phyloP scores from a whole-genome alignment of 176 grass and related monocot genomes.

The Carex parvula region DNA sequence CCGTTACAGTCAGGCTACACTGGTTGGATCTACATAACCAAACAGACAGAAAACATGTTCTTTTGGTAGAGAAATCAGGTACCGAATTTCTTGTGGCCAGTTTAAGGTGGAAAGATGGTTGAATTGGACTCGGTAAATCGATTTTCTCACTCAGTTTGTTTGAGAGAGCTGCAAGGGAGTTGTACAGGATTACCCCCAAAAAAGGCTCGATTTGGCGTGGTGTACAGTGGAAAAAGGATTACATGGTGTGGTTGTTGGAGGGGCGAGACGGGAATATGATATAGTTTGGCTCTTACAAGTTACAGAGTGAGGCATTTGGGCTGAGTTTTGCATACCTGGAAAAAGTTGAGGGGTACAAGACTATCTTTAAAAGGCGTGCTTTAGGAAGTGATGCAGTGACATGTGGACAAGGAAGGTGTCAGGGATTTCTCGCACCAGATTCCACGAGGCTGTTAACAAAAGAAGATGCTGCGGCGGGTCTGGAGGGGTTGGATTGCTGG shows the following conservation, averaged over 20 bases:
- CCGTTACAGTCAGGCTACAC: conserved; percentile 36
- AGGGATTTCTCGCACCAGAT: conserved; percentile 66
- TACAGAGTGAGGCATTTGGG: conserved; percentile 47
- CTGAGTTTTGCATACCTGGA: conserved; percentile 77
- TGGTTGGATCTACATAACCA: conserved; percentile 64
- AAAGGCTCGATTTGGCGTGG: conserved; percentile 80
- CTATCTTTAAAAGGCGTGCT: conserved; percentile 60
- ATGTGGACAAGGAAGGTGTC: conserved; percentile 37
- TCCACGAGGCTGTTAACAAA: conserved; percentile 49
- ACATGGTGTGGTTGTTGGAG: neutral
- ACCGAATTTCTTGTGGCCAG: conserved; percentile 43
- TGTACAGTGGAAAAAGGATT: conserved; percentile 33
- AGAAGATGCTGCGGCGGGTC: conserved; percentile 28
- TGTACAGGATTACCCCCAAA: conserved; percentile 61
- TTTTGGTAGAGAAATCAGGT: conserved; percentile 24
- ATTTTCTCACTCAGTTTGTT: conserved; percentile 66
- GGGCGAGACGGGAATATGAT: conserved; percentile 38
- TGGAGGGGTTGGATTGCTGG: conserved; percentile 65
- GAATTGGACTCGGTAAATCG: conserved; percentile 65
- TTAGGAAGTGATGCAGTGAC: conserved; percentile 47
- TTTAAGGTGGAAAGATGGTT: conserved; percentile 61
- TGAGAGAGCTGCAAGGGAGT: conserved; percentile 49
- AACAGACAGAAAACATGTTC: conserved; percentile 34
- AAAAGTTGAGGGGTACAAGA: conserved; percentile 73
- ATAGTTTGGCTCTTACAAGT: conserved; percentile 67